These are phyloP conservation scores for Dendrobium huoshanense DNA, from an alignment of 106 monocot genomes.

Conservation along the genomic window DNA sequence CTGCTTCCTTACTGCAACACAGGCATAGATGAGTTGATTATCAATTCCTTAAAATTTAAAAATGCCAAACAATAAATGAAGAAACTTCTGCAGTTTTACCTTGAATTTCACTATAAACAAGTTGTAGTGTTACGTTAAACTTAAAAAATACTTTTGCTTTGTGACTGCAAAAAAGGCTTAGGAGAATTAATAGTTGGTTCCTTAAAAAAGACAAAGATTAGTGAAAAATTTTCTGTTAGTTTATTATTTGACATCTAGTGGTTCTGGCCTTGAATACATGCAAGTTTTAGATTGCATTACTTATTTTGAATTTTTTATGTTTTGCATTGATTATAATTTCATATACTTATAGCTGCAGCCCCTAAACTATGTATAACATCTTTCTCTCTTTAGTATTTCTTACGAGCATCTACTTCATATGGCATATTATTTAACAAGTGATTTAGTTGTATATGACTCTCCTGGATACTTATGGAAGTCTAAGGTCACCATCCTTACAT, in stretches of 20 bases:
- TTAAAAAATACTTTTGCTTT: too few relatives aligned
- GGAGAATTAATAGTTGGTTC: too few relatives aligned
- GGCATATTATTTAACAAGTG: neutral
- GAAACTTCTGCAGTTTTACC: neutral
- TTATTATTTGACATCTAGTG: too few relatives aligned
- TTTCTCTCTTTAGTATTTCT: neutral
- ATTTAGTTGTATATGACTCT: neutral
- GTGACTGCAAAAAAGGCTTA: too few relatives aligned
- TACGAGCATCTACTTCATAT: neutral
- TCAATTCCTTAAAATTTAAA: neutral
- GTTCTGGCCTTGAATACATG: too few relatives aligned
- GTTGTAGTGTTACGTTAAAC: too few relatives aligned
- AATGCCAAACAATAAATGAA: neutral
- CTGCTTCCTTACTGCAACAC: neutral
- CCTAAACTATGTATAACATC: neutral
- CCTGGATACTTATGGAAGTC: neutral
- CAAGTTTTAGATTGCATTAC: too few relatives aligned
- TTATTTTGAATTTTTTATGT: neutral
- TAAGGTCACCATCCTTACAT: neutral
- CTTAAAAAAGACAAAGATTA: too few relatives aligned
- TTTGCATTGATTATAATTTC: neutral
- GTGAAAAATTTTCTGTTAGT: too few relatives aligned
- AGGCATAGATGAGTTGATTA: neutral
- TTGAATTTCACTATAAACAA: neutral
- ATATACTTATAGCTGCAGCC: neutral